Evolutionary conservation across 176 grass and related monocot genomes (phyloP).

Genomic region (Oryza officinalis): DNA sequence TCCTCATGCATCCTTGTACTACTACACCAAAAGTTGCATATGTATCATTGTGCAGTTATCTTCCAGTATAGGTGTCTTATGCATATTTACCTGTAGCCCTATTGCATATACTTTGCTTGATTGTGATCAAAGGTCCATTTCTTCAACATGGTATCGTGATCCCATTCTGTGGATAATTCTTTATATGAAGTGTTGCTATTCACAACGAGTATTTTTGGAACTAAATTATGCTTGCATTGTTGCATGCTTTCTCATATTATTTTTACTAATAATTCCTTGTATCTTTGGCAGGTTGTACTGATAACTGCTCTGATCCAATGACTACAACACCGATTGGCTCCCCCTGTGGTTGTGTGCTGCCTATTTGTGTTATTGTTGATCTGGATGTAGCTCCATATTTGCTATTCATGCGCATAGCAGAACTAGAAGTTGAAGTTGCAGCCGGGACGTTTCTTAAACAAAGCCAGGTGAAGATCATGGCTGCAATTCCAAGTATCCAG

Average conservation of each 20-base stretch:
- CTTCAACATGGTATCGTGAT: background rate
- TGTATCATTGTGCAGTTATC: background rate
- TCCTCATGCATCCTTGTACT: slow-evolving; percentile 2
- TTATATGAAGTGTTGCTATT: slow-evolving; percentile 3
- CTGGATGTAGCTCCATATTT: slow-evolving; percentile 76
- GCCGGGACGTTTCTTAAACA: slow-evolving; percentile 93
- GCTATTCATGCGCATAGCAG: slow-evolving; percentile 76
- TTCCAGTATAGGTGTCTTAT: background rate
- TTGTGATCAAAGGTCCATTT: background rate
- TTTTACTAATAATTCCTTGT: slow-evolving; percentile 20
- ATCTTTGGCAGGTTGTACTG: slow-evolving; percentile 74
- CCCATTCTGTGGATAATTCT: background rate
- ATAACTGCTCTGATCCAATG: slow-evolving; percentile 62
- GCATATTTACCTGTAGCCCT: background rate
- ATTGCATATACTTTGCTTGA: background rate
- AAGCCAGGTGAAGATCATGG: slow-evolving; percentile 98
- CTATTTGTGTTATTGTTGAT: slow-evolving; percentile 70
- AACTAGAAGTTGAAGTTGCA: slow-evolving; percentile 92
- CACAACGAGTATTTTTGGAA: background rate
- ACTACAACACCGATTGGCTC: slow-evolving; percentile 71
- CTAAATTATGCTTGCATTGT: background rate
- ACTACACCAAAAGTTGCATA: background rate
- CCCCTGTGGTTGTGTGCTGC: slow-evolving; percentile 86
- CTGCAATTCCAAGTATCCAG: slow-evolving; percentile 73
- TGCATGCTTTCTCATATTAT: slow-evolving; percentile 6